phyloP scores from a whole-genome alignment of 106 monocot genomes.

The Dioscorea alata region DNA sequence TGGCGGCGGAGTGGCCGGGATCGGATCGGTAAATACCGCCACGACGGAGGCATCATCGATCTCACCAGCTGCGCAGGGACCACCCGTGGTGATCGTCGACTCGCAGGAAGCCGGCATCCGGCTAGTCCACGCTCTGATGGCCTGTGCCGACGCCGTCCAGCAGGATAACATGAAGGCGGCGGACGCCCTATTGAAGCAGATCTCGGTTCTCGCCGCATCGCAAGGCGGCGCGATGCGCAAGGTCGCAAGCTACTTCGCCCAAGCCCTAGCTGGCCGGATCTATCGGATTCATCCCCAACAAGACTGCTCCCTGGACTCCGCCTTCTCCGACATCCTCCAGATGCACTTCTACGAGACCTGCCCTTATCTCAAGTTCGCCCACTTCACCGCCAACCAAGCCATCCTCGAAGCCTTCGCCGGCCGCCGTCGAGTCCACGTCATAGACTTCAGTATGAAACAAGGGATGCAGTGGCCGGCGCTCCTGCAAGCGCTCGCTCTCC shows the following conservation, averaged over 20 bases:
- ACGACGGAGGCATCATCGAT: conserved; percentile 5
- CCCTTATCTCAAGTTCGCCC: conserved; percentile 93
- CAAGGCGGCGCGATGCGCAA: conserved; percentile 87
- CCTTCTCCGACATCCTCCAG: conserved; percentile 61
- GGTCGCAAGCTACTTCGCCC: conserved; percentile 85
- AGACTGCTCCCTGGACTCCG: conserved; percentile 26
- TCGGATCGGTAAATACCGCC: not conserved
- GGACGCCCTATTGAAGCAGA: conserved; percentile 67
- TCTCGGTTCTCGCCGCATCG: conserved; percentile 54
- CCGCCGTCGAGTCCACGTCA: conserved; percentile 57
- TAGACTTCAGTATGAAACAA: conserved; percentile 92
- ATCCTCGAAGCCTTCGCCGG: conserved; percentile 92
- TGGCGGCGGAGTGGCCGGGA: not conserved
- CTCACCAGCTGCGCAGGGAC: not conserved
- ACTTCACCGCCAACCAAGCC: conserved; percentile 99
- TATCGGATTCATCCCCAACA: conserved; percentile 35
- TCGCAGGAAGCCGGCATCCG: conserved; percentile 80
- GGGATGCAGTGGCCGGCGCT: conserved; percentile 98
- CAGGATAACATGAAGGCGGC: conserved; percentile 62
- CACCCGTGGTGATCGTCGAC: conserved; percentile 51
- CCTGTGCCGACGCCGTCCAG: conserved; percentile 83
- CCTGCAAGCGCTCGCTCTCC: conserved; percentile 83
- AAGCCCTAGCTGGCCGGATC: conserved; percentile 65
- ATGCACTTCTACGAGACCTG: conserved; percentile 89
- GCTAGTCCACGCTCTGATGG: conserved; percentile 72